phyloP scores from a whole-genome alignment of 441 rosid genomes.

The Adansonia rubrostipa region DNA sequence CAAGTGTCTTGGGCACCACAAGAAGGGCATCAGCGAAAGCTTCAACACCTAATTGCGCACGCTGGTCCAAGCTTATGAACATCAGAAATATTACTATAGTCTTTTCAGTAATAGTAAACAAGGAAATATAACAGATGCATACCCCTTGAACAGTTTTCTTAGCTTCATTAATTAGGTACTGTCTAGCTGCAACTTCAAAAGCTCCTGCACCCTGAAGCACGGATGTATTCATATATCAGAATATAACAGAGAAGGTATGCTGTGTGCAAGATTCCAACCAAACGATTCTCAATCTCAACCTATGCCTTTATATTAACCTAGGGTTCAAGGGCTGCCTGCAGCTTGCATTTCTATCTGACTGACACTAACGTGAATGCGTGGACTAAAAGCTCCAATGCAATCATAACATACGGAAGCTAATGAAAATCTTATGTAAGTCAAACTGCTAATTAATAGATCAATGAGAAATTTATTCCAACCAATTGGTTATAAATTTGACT shows the following conservation, averaged over 20 bases:
- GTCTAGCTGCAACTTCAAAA: constrained; percentile 96
- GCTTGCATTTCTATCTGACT: neutral
- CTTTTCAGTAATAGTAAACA: neutral
- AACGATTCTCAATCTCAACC: neutral
- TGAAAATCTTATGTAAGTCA: neutral
- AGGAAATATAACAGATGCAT: constrained; percentile 26
- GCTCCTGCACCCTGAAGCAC: constrained; percentile 92
- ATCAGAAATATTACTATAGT: constrained; percentile 9
- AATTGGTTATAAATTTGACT: neutral
- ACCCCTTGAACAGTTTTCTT: constrained; percentile 97
- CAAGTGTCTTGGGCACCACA: constrained; percentile 58
- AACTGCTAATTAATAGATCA: neutral
- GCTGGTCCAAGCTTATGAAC: constrained; percentile 50
- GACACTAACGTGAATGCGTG: neutral
- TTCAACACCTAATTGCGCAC: constrained; percentile 96
- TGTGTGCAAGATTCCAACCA: neutral
- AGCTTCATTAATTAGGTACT: constrained; percentile 74
- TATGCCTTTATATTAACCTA: neutral
- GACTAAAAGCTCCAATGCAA: neutral
- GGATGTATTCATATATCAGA: constrained; percentile 12
- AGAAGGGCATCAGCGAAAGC: constrained; percentile 80
- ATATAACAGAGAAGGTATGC: neutral
- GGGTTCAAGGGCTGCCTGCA: neutral
- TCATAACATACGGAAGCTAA: neutral
- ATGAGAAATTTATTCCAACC: neutral